phyloP scores from a whole-genome alignment of 495 filamentous ascomycete species.

The Parathielavia appendiculata region DNA sequence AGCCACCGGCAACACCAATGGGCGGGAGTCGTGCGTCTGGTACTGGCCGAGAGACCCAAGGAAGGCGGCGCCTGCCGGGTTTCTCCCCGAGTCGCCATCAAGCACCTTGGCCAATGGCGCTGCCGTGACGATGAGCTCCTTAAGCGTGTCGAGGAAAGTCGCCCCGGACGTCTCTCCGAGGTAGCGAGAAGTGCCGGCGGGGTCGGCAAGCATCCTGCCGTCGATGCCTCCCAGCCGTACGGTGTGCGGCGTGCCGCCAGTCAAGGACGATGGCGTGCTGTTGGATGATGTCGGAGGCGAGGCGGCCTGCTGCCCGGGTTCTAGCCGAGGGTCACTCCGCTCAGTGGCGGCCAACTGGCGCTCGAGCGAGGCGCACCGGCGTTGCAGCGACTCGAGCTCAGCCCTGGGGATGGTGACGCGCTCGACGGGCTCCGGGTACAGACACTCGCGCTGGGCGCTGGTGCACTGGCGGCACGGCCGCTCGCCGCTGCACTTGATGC shows the following conservation, averaged over 20 bases:
- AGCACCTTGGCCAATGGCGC: constrained; percentile 17
- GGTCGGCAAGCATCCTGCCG: constrained; percentile 34
- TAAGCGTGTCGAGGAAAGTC: constrained; percentile 37
- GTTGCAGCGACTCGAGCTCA: constrained; percentile 29
- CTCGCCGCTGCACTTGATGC: constrained; percentile 42
- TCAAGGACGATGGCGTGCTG: neutral
- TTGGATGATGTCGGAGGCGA: neutral
- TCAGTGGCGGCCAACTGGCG: constrained; percentile 12
- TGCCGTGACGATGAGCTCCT: constrained; percentile 31
- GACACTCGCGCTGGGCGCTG: constrained; percentile 27
- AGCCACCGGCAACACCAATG: constrained; percentile 24
- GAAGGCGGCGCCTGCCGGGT: constrained; percentile 19
- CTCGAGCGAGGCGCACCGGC: constrained; percentile 21
- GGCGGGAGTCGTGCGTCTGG: constrained; percentile 39
- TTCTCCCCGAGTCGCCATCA: neutral
- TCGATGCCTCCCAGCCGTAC: constrained; percentile 13
- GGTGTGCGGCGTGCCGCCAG: constrained; percentile 7
- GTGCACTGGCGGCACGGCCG: constrained; percentile 35
- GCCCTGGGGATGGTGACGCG: constrained; percentile 29
- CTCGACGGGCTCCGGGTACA: constrained; percentile 30
- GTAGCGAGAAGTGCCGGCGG: constrained; percentile 31
- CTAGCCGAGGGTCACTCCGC: constrained; percentile 2
- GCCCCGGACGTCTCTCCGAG: constrained; percentile 39
- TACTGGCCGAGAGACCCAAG: constrained; percentile 32
- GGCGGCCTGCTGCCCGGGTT: neutral